These are phyloP conservation scores for Tuber borchii DNA, from an alignment of 495 filamentous ascomycete species.

Conservation along the genomic window DNA sequence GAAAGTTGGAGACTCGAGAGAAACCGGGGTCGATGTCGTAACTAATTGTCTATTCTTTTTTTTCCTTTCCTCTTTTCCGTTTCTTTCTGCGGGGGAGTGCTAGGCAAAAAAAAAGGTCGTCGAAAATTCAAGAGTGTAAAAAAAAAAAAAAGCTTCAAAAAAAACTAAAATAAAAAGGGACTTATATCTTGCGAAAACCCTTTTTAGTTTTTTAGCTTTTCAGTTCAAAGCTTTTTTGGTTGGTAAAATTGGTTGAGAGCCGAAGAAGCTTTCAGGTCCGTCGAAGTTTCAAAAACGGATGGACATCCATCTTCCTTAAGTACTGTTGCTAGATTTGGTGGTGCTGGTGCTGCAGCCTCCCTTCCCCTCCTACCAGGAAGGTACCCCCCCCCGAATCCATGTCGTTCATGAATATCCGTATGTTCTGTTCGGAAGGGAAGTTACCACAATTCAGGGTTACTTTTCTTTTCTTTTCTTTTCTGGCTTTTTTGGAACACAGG, in stretches of 20 bases:
- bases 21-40: not conserved
- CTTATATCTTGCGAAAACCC: slow-evolving; percentile 6
- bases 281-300: slow-evolving; percentile 7
- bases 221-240: not conserved
- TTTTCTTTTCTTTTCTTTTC: not conserved
- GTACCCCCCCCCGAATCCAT: not conserved
- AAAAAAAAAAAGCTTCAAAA: not conserved
- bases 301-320: not conserved
- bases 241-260: slow-evolving; percentile 6
- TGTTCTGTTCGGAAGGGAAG: not conserved
- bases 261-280: slow-evolving; percentile 5
- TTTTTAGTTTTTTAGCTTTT: slow-evolving; percentile 2
- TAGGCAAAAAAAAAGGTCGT: not conserved
- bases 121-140: not conserved
- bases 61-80: not conserved
- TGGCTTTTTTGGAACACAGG: not conserved
- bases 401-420: not conserved
- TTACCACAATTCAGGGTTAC: not conserved
- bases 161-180: slow-evolving; percentile 5
- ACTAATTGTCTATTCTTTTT: not conserved
- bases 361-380: not conserved
- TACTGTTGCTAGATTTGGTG: not conserved
- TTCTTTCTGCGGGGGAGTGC: not conserved
- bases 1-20: not conserved
- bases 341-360: not conserved